Conservation (phyloP, 208 protist species). For the Angomonas deanei region DNA sequence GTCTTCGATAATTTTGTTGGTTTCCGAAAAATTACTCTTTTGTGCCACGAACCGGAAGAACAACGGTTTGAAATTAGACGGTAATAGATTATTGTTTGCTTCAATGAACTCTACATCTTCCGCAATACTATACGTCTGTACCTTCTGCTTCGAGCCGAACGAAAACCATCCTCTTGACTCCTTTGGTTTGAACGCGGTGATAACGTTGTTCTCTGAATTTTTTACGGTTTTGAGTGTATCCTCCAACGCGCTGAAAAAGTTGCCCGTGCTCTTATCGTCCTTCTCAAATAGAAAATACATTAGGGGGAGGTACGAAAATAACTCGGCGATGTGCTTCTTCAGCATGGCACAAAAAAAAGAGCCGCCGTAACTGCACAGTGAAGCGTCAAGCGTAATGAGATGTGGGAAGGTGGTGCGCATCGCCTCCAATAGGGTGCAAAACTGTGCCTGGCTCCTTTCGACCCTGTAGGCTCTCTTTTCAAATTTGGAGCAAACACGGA, state of each 20-base stretch:
- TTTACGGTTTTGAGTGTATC: slow-evolving; percentile 17
- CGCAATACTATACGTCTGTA: neutral
- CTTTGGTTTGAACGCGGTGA: slow-evolving; percentile 20
- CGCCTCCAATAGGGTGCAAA: slow-evolving; percentile 22
- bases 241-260: slow-evolving; percentile 25
- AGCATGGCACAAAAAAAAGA: slow-evolving; percentile 33
- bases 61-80: neutral
- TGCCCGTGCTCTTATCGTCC: slow-evolving; percentile 14
- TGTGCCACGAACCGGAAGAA: neutral
- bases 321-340: slow-evolving; percentile 7
- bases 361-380: slow-evolving; percentile 27
- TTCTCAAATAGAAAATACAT: slow-evolving; percentile 41
- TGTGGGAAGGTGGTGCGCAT: slow-evolving; percentile 36
- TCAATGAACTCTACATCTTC: slow-evolving; percentile 4
- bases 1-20: neutral
- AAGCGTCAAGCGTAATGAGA: slow-evolving; percentile 23
- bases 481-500: slow-evolving; percentile 11
- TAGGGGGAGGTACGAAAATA: slow-evolving; percentile 28
- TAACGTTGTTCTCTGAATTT: slow-evolving; percentile 10
- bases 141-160: slow-evolving; percentile 12
- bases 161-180: slow-evolving; percentile 32
- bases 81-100: neutral
- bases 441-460: slow-evolving; percentile 16
- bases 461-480: slow-evolving; percentile 20
- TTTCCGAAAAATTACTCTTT: neutral